phyloP scores from a whole-genome alignment of 331 rosid species.

The Quercus tomentella region DNA sequence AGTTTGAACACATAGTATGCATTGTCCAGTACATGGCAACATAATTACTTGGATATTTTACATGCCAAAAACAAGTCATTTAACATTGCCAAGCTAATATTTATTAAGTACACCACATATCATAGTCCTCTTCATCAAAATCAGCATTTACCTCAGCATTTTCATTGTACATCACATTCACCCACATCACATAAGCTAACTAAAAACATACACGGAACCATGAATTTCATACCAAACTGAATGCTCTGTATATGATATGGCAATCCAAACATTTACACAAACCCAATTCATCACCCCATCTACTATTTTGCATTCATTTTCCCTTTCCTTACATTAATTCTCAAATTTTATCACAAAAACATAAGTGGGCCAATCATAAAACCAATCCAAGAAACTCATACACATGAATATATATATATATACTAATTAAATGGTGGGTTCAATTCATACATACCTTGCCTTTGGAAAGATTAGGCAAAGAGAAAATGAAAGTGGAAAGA shows the following conservation, averaged over 20 bases:
- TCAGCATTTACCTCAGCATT: background rate
- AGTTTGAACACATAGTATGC: background rate
- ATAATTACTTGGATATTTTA: background rate
- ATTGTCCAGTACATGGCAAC: background rate
- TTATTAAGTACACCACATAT: background rate
- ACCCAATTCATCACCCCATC: no score
- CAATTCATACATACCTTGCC: conserved; percentile 47
- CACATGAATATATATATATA: background rate
- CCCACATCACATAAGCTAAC: background rate
- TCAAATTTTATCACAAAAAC: background rate
- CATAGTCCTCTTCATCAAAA: background rate
- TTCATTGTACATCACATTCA: background rate
- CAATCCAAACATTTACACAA: no score
- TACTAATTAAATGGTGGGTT: background rate
- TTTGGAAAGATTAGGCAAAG: conserved; percentile 69
- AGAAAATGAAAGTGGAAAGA: conserved; percentile 75
- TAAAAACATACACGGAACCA: background rate
- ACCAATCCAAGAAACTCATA: background rate
- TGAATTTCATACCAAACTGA: no score
- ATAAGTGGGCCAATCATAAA: background rate
- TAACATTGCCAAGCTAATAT: background rate
- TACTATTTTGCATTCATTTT: no score
- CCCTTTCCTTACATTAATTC: background rate
- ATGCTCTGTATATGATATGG: no score
- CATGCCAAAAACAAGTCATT: background rate